phyloP scores from a whole-genome alignment of 164 flowering plant species.

The Vitis rotundifolia region DNA sequence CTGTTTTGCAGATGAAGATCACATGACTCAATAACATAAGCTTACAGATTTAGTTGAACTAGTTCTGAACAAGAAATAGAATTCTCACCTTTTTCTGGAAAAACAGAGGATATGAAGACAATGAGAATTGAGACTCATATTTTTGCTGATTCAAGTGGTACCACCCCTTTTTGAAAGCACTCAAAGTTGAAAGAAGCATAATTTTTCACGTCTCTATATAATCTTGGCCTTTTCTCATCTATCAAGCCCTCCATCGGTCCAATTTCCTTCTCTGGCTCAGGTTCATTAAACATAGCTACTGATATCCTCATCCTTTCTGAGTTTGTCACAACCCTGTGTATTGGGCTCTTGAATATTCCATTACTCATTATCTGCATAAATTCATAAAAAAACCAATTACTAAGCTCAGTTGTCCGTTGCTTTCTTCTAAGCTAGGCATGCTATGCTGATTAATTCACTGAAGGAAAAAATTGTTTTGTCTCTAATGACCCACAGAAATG shows the following conservation, averaged over 20 bases:
- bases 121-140: not conserved
- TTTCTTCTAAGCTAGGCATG: too few relatives aligned
- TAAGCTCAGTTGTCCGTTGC: too few relatives aligned
- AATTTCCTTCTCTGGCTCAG: conserved; percentile 25
- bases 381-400: conserved; percentile 13
- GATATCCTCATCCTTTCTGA: conserved; percentile 24
- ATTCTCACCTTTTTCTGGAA: too few relatives aligned
- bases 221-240: conserved; percentile 19
- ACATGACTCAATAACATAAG: too few relatives aligned
- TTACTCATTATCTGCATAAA: conserved; percentile 38
- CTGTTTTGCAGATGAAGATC: too few relatives aligned
- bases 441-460: too few relatives aligned
- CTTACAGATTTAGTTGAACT: too few relatives aligned
- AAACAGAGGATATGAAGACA: too few relatives aligned
- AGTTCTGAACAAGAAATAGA: too few relatives aligned
- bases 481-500: too few relatives aligned
- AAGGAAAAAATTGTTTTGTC: too few relatives aligned
- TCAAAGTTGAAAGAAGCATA: conserved; percentile 13
- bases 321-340: conserved; percentile 33
- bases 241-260: conserved; percentile 24
- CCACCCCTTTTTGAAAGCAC: conserved; percentile 15
- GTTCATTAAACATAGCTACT: conserved; percentile 17
- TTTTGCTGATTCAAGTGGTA: conserved; percentile 16
- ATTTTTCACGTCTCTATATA: conserved; percentile 25
- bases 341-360: conserved; percentile 36